phyloP scores from a whole-genome alignment of 768 basidiomycete species.

The Leccinum subgranulosum region DNA sequence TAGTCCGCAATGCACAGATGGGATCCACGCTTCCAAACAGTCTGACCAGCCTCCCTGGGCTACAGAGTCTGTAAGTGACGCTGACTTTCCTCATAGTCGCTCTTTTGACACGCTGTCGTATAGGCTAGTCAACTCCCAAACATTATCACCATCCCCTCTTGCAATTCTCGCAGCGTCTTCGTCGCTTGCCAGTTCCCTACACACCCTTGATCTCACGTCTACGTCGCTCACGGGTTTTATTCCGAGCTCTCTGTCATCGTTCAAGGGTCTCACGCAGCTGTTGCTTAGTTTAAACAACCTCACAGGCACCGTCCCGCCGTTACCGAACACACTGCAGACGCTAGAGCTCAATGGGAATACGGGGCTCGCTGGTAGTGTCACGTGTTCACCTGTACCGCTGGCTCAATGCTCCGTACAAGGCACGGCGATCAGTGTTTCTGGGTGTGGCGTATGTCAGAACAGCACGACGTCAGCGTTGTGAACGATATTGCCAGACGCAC shows the following conservation, averaged over 20 bases:
- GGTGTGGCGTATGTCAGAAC: constrained; percentile 25
- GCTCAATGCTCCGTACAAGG: constrained; percentile 22
- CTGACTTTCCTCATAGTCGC: neutral
- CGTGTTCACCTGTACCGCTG: constrained; percentile 12
- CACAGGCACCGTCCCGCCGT: constrained; percentile 32
- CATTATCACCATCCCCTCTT: constrained; percentile 32
- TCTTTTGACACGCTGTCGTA: neutral
- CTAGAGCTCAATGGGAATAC: constrained; percentile 37
- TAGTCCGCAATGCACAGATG: constrained; percentile 42
- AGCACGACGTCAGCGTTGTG: constrained; percentile 2
- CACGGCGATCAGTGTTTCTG: constrained; percentile 17
- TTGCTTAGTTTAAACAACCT: constrained; percentile 40
- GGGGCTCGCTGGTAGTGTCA: constrained; percentile 31
- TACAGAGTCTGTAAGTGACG: constrained; percentile 39
- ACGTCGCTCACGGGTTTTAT: constrained; percentile 40
- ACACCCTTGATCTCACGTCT: constrained; percentile 38
- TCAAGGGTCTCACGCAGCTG: constrained; percentile 35
- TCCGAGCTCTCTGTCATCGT: constrained; percentile 32
- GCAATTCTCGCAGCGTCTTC: constrained; percentile 30
- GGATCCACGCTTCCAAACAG: constrained; percentile 36
- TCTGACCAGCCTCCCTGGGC: constrained; percentile 26
- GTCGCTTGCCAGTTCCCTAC: constrained; percentile 32
- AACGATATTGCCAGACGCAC: neutral
- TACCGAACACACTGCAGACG: constrained; percentile 35
- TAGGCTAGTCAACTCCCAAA: constrained; percentile 38